Conservation (phyloP, 176 grass and related monocot species). For the Poa annua region DNA sequence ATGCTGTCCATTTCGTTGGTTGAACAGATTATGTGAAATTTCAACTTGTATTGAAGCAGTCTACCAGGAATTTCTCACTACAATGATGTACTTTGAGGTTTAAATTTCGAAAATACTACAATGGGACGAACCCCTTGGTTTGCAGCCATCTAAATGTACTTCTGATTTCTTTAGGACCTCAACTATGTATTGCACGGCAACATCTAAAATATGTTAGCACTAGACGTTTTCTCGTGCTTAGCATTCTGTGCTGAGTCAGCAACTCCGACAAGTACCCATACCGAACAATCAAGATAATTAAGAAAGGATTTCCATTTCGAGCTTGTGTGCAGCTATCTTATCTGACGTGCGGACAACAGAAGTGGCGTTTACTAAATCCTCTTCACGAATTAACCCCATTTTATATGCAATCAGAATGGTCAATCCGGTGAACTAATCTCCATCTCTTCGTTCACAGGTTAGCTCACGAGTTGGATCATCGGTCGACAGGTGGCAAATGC, state of each 20-base stretch:
- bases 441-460: background rate
- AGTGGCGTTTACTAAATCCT: background rate
- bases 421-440: conserved; percentile 6
- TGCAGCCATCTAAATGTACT: too few relatives aligned
- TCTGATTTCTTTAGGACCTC: too few relatives aligned
- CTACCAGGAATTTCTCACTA: too few relatives aligned
- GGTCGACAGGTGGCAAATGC: background rate
- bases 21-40: background rate
- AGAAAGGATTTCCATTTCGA: background rate
- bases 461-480: conserved; percentile 31
- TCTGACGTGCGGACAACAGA: background rate
- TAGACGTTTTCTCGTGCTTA: background rate
- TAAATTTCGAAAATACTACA: too few relatives aligned
- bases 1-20: background rate
- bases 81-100: too few relatives aligned
- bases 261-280: background rate
- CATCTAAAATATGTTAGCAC: background rate
- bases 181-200: too few relatives aligned
- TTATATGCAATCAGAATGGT: conserved; percentile 28
- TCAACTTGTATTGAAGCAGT: too few relatives aligned
- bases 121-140: too few relatives aligned
- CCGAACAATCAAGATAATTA: background rate
- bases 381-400: background rate
- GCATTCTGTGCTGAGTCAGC: background rate
- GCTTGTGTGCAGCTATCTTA: background rate